Evolutionary conservation across 129 eudicot genomes (phyloP).

Genomic region (Artemisia argyi): DNA sequence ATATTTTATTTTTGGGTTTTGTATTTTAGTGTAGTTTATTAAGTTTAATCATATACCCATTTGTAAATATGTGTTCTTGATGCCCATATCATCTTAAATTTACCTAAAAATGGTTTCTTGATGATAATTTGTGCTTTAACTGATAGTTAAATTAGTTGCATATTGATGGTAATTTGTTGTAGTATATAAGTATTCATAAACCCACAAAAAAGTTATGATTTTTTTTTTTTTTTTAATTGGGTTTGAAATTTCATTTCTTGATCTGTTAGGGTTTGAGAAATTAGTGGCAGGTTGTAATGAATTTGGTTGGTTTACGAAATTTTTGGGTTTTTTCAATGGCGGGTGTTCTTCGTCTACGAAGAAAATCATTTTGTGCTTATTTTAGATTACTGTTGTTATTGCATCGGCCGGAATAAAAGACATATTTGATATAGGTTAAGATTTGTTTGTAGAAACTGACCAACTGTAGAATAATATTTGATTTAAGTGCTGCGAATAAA

Average conservation of each 20-base stretch:
- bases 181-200: not conserved
- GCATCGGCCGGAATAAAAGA: not conserved
- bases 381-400: not conserved
- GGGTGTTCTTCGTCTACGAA: not conserved
- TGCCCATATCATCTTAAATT: not conserved
- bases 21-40: constrained; percentile 19
- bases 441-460: constrained; percentile 12
- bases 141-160: too few relatives aligned
- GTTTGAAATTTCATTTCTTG: not conserved
- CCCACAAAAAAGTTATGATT: not conserved
- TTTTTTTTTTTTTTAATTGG: not conserved
- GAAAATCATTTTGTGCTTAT: too few relatives aligned
- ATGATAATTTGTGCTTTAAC: not conserved
- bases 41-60: constrained; percentile 16
- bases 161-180: too few relatives aligned
- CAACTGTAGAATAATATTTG: not conserved
- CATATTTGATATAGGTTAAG: not conserved
- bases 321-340: constrained; percentile 10
- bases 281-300: constrained; percentile 9
- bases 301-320: not conserved
- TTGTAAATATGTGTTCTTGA: constrained; percentile 1
- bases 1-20: constrained; percentile 24
- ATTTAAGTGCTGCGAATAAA: constrained; percentile 21
- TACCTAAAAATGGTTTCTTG: constrained; percentile 18
- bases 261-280: constrained; percentile 28